Percentiles rank a stretch among this genome's conserved stretches.
Conservation (phyloP, 176 grass and related monocot species). For the Hsuehochloa calcarea region DNA sequence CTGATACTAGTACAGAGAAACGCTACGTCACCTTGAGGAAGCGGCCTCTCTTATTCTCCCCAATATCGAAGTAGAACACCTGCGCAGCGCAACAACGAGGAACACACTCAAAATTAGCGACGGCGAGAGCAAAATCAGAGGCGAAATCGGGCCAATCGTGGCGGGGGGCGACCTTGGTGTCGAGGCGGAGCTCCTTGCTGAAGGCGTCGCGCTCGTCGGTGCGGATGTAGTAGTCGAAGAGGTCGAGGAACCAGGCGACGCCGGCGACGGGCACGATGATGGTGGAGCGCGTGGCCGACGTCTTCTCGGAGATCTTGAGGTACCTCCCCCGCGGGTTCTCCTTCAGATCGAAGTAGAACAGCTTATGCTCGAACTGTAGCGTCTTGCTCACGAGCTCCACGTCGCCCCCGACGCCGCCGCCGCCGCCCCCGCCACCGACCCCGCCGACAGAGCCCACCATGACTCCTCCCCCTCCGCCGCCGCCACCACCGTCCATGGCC, state of each 20-base stretch:
- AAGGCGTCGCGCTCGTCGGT: conserved; percentile 85
- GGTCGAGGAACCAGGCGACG: conserved; percentile 87
- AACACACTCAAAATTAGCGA: conserved; percentile 25
- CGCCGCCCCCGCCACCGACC: too few relatives aligned
- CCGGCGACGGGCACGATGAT: conserved; percentile 90
- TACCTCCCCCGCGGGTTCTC: conserved; percentile 95
- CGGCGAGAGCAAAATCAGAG: neutral
- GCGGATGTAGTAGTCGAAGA: conserved; percentile 92
- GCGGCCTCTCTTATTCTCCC: conserved; percentile 97
- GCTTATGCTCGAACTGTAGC: conserved; percentile 98
- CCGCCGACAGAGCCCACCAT: conserved; percentile 40
- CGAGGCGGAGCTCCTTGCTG: conserved; percentile 96
- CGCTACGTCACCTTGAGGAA: conserved; percentile 78
- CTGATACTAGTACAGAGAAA: neutral
- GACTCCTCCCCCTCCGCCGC: conserved; percentile 25
- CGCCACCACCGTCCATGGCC: conserved; percentile 68
- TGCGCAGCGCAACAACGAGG: conserved; percentile 13
- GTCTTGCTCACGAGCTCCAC: conserved; percentile 98
- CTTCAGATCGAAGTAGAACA: conserved; percentile 99
- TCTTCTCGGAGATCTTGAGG: conserved; percentile 99
- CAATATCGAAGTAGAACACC: conserved; percentile 96
- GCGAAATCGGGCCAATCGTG: neutral
- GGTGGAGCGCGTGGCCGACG: conserved; percentile 81
- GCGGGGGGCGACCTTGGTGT: conserved; percentile 59
- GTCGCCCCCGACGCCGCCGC: conserved; percentile 59